Base-by-base conservation (phyloP, 257 asterid genomes). In the Nicotiana attenuata region DNA sequence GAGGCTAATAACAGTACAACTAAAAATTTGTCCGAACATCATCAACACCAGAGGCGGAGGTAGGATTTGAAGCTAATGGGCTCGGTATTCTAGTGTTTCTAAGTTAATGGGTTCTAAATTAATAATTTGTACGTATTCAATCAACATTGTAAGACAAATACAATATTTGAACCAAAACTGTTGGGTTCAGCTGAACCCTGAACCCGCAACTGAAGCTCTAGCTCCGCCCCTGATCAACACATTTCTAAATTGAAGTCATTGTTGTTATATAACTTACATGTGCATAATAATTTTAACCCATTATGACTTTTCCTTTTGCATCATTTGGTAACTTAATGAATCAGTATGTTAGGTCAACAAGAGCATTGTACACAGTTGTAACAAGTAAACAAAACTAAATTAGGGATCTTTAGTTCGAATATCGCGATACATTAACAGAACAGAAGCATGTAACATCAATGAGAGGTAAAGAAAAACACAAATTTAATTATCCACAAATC, bases 311-410 rank as follows among this genome's bases (percentile, higher is more conserved):
- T 5, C 4, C 77, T 66, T 65, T 66, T 31, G 20, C 45, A 81
- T 56, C 78, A 52, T 65, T 66, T 66, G 78, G 66, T n/a, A 50
- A 65, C 61, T 19, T 19, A 81, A 47, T 29, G 50, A 71, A 80
- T 41, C 55, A 14, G 28, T 50, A 24, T n/a, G 64, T 52, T 66
- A 66, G 63, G 57, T 66, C 67, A 59, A 53, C 76, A 33, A 20
- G 56, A 81, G 52, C 52, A 33, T 61, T 35, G 3, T n/a, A 60
- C 7, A 78, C 13, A 78, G 9, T 52, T 14, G 24, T 50, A 53
- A 53, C 50, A 53, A 2, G 2, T n/a, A 67, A 41, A 57, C 47
- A 67, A 33, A 67, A 13, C 10, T 29, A 75, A 75, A 75, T 75
- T 50, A 75, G 80, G 80, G 80, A 26, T 75, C 24, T 15, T 50